These are phyloP conservation scores for Phytophthora tentaculata DNA, from an alignment of 352 stramenopile species.

Conservation along the genomic window DNA sequence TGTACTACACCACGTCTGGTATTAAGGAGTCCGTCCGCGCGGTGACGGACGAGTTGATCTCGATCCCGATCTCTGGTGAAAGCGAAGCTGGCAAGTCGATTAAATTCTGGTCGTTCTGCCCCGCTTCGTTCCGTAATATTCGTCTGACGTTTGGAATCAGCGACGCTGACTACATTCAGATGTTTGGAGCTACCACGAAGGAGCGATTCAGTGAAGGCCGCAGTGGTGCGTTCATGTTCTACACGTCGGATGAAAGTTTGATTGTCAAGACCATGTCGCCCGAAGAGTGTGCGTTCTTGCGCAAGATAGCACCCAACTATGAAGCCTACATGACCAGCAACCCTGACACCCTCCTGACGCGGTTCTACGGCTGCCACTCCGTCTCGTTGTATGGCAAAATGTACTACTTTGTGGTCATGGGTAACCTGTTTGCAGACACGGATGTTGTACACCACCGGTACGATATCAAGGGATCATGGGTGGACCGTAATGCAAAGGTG, in stretches of 20 bases:
- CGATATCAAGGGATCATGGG: slow-evolving; percentile 93
- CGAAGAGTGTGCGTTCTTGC: slow-evolving; percentile 87
- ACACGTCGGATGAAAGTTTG: slow-evolving; percentile 85
- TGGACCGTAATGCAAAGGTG: slow-evolving; percentile 87
- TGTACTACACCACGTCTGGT: slow-evolving; percentile 91
- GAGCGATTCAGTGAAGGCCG: slow-evolving; percentile 89
- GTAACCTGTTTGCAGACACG: slow-evolving; percentile 89
- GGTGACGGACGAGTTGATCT: slow-evolving; percentile 74
- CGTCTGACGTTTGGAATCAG: slow-evolving; percentile 83
- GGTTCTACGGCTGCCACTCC: slow-evolving; percentile 91
- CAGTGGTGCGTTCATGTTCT: slow-evolving; percentile 94
- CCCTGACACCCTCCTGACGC: slow-evolving; percentile 83
- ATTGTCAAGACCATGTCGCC: slow-evolving; percentile 93
- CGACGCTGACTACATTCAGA: slow-evolving; percentile 81
- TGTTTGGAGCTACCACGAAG: slow-evolving; percentile 89
- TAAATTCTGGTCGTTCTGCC: slow-evolving; percentile 90
- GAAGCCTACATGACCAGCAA: slow-evolving; percentile 87
- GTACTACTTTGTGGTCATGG: slow-evolving; percentile 95
- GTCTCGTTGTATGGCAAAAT: slow-evolving; percentile 91
- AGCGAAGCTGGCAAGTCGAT: slow-evolving; percentile 79
- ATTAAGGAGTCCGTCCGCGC: slow-evolving; percentile 88
- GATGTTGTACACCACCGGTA: slow-evolving; percentile 90
- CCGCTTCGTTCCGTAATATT: slow-evolving; percentile 87
- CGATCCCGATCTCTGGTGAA: slow-evolving; percentile 83
- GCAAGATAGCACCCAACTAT: slow-evolving; percentile 88